These are phyloP conservation scores for Penicillium sp. DNA, from an alignment of 2,329 filamentous ascomycete genomes.

Conservation along the genomic window DNA sequence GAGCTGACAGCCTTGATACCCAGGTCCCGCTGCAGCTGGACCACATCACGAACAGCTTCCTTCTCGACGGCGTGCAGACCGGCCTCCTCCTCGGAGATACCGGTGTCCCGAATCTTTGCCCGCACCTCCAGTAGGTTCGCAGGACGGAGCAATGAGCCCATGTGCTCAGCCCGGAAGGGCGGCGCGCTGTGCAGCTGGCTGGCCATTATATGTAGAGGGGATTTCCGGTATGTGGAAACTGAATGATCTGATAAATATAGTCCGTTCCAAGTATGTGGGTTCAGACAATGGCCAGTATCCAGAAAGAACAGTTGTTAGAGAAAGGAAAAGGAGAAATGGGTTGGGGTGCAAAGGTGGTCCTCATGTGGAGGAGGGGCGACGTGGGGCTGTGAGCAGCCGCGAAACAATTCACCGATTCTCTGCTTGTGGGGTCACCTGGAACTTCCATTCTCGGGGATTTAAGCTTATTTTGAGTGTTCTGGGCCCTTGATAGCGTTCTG, in stretches of 20 bases:
- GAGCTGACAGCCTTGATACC: conserved; percentile 22
- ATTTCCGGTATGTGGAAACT: background rate
- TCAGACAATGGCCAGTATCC: background rate
- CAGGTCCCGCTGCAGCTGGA: conserved; percentile 22
- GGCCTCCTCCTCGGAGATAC: conserved; percentile 20
- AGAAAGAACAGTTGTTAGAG: background rate
- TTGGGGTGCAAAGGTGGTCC: conserved; percentile 2
- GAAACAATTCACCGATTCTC: background rate
- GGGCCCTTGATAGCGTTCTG: background rate
- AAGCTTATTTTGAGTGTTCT: background rate
- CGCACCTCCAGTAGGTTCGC: conserved; percentile 19
- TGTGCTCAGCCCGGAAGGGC: conserved; percentile 24
- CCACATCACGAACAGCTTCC: conserved; percentile 19
- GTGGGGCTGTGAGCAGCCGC: background rate
- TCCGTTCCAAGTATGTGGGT: background rate
- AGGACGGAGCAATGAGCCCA: conserved; percentile 24
- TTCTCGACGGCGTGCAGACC: conserved; percentile 19
- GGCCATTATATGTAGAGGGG: conserved; percentile 6
- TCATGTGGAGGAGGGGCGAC: conserved; percentile 3
- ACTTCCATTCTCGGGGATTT: background rate
- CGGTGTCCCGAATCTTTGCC: conserved; percentile 18
- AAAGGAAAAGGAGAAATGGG: background rate
- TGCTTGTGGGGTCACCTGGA: conserved; percentile 1
- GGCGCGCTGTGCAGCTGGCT: conserved; percentile 20
- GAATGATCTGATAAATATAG: background rate